These are phyloP conservation scores for Psilocybe azurescens DNA, from an alignment of 768 basidiomycete genomes.

Conservation along the genomic window DNA sequence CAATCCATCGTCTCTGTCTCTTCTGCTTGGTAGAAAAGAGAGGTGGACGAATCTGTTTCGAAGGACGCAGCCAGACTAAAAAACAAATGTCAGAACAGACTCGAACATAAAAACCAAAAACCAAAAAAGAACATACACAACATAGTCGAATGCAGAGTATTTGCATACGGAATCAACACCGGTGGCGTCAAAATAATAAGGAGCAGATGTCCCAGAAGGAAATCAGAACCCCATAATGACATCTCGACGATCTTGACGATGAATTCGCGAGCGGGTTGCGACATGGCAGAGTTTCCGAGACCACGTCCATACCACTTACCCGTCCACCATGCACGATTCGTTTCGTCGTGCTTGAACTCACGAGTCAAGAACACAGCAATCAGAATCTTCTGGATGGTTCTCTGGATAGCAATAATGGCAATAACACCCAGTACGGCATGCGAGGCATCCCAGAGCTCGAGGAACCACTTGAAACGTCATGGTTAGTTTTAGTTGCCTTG, in stretches of 20 bases:
- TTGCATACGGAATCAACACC: constrained; percentile 84
- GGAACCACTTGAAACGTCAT: constrained; percentile 75
- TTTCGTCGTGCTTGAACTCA: constrained; percentile 99
- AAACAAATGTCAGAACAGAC: constrained; percentile 2
- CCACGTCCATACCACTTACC: constrained; percentile 97
- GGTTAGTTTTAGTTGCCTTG: constrained; percentile 8
- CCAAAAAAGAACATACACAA: constrained; percentile 63
- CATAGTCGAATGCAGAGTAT: constrained; percentile 92
- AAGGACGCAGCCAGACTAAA: constrained; percentile 93
- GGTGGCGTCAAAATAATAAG: constrained; percentile 88
- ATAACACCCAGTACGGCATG: constrained; percentile 95
- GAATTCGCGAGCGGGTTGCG: constrained; percentile 96
- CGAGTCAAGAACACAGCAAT: constrained; percentile 94
- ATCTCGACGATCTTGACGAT: constrained; percentile 99
- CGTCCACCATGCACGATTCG: constrained; percentile 99
- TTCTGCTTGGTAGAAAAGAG: constrained; percentile 95
- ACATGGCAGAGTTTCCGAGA: constrained; percentile 88
- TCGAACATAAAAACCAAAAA: constrained; percentile 1
- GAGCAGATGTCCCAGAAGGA: constrained; percentile 84
- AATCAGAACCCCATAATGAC: constrained; percentile 96
- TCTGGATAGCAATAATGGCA: constrained; percentile 87
- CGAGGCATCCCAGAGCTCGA: constrained; percentile 96
- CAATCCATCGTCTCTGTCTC: constrained; percentile 90
- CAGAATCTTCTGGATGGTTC: constrained; percentile 91
- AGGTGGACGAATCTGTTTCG: constrained; percentile 92